A percentile compares a stretch with the other conserved stretches of the same genome.
Conservation (phyloP, 2,329 filamentous ascomycete species). For the Xenosphaeropsis pyriputrescens region DNA sequence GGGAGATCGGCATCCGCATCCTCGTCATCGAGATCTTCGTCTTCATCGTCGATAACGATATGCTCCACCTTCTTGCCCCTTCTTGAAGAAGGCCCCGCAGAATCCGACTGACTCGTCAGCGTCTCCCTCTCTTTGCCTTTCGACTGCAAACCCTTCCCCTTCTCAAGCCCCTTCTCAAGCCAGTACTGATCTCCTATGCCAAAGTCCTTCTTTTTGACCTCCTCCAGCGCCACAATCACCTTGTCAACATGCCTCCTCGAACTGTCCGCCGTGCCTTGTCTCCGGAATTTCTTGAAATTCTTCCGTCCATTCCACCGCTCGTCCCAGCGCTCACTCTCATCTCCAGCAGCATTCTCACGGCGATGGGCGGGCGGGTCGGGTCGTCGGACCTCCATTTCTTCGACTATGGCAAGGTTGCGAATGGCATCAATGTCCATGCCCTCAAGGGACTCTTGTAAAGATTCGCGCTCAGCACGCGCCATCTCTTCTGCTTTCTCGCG, state of each 20-base stretch:
- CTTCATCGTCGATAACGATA: too few relatives aligned
- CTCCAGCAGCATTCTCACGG: constrained; percentile 14
- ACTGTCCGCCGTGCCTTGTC: constrained; percentile 28
- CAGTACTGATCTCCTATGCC: constrained; percentile 46
- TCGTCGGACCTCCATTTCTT: constrained; percentile 53
- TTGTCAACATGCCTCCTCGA: constrained; percentile 15
- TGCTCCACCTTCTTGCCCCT: too few relatives aligned
- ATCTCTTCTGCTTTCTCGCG: constrained; percentile 49
- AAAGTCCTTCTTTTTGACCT: constrained; percentile 39
- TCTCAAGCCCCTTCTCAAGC: constrained; percentile 20
- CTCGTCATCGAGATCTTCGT: too few relatives aligned
- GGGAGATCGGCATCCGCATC: too few relatives aligned
- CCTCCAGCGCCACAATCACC: constrained; percentile 46
- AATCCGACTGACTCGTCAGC: constrained; percentile 1
- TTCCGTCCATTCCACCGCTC: constrained; percentile 84
- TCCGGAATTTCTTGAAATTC: constrained; percentile 85
- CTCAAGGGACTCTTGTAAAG: constrained; percentile 39
- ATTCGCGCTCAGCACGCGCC: constrained; percentile 36
- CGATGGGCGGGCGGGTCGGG: constrained; percentile 15
- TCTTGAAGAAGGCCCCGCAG: too few relatives aligned
- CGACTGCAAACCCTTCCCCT: constrained; percentile 13
- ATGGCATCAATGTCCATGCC: constrained; percentile 59
- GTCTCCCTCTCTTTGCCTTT: constrained; percentile 11
- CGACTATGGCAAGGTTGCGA: constrained; percentile 59
- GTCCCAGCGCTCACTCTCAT: constrained; percentile 58